Base-by-base conservation (phyloP, 352 stramenopile species). In the Globisporangium ultimum region DNA sequence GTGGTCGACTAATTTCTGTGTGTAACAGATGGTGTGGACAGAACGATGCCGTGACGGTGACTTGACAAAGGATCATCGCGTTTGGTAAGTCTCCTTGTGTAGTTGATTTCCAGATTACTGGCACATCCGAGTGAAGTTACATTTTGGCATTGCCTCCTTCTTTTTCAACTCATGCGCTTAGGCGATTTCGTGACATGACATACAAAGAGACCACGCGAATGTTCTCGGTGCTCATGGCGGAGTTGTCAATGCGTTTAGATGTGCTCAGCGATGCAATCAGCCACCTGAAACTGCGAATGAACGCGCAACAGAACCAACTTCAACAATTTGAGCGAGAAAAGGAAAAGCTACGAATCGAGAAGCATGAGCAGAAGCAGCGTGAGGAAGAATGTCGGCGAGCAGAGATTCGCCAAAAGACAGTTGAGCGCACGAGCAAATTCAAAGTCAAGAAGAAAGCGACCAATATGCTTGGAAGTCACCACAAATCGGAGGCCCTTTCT, bases 291-390 rank as follows among this genome's bases (percentile, higher is more conserved):
- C 17, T 24, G 18, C 42, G 40, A 1, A 12, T 53, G 14, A 22
- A 41, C 20, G n/a, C 18, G 20, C 58, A 58, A 3, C 49, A 48
- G 22, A 40, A 56, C 3, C 14, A 46, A 22, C 51, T 78, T 3
- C 24, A 65, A 9, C 9, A 43, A 24, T 65, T 55, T 36, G 22
- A 32, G 42, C 41, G 5, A 41, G 58, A 78, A 48, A 75, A 75
- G 70, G 64, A 67, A 21, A 75, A 71, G 6, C 53, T 64, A 49
- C 68, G 70, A 41, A 52, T 60, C 12, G 48, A 63, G 28, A 64
- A 57, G 14, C 47, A 68, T 9, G 43, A 65, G 8, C 40, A 58
- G 10, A 70, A 65, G 34, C 61, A 62, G 13, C 61, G 61, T 18
- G 51, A 73, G 34, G 50, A 74, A 48, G 22, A 63, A n/a, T 49